A percentile compares a stretch with the other conserved stretches of the same genome.
These are phyloP conservation scores for Colletotrichum simmondsii DNA, from an alignment of 2,329 filamentous ascomycete species.

Conservation along the genomic window DNA sequence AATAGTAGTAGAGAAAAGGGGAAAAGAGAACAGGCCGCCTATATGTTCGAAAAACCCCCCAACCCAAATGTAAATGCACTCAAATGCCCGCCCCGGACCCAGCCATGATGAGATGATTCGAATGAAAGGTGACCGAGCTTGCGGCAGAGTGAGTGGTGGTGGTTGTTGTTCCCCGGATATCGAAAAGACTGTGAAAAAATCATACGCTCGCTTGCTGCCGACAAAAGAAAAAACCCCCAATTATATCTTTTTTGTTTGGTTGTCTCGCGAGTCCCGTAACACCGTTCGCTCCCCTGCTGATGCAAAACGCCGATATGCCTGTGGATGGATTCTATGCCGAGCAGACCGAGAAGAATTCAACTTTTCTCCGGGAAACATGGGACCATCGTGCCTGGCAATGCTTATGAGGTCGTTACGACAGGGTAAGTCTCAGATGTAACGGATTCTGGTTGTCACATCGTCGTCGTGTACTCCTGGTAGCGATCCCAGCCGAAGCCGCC, in stretches of 20 bases:
- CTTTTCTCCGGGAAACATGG: conserved; percentile 46
- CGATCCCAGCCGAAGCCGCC: conserved; percentile 87
- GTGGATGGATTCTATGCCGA: conserved; percentile 45
- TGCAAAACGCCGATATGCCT: conserved; percentile 57
- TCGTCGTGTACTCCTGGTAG: conserved; percentile 86
- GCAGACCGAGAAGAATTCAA: conserved; percentile 36
- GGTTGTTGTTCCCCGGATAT: conserved; percentile 51
- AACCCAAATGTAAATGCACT: conserved; percentile 64
- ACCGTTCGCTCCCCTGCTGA: conserved; percentile 49
- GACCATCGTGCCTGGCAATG: conserved; percentile 43
- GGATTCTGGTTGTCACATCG: conserved; percentile 80
- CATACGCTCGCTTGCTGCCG: conserved; percentile 58
- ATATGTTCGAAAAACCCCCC: conserved; percentile 59
- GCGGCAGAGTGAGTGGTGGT: conserved; percentile 62
- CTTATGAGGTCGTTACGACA: conserved; percentile 59
- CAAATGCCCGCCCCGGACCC: conserved; percentile 62
- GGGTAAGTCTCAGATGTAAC: conserved; percentile 58
- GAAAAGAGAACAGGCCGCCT: conserved; percentile 54
- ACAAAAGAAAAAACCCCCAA: conserved; percentile 37
- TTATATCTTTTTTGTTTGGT: conserved; percentile 38
- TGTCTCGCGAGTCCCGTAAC: conserved; percentile 52
- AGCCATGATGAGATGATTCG: conserved; percentile 60
- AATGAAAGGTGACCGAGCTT: conserved; percentile 40
- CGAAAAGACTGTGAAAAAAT: conserved; percentile 47
- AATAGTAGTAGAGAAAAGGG: conserved; percentile 41